Evolutionary conservation across 2,329 filamentous ascomycete genomes (phyloP).

Genomic region (Fusarium sp.): DNA sequence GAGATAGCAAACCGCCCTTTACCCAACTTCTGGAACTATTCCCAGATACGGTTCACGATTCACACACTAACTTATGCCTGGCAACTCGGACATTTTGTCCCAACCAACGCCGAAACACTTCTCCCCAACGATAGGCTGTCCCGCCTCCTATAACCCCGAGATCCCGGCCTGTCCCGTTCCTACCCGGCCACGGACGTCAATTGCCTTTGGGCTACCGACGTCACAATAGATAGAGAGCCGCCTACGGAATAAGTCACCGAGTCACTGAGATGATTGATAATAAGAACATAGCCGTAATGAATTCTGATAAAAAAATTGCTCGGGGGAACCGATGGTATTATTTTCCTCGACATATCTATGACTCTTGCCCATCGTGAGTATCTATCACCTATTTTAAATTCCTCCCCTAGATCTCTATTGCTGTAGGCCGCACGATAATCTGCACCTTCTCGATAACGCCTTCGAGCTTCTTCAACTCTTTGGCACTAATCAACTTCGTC

Average conservation of each 20-base stretch:
- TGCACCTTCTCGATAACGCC: constrained; percentile 52
- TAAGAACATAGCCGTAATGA: background rate
- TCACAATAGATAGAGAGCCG: constrained; percentile 32
- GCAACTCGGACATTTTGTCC: constrained; percentile 31
- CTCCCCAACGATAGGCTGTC: constrained; percentile 29
- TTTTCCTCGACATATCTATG: background rate
- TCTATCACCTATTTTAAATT: background rate
- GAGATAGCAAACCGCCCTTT: background rate
- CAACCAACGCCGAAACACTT: constrained; percentile 35
- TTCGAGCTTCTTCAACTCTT: constrained; percentile 60
- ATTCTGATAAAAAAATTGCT: background rate
- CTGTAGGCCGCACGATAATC: constrained; percentile 43
- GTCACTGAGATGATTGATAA: constrained; percentile 13
- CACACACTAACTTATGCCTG: constrained; percentile 26
- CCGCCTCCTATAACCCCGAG: constrained; percentile 12
- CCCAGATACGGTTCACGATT: constrained; percentile 16
- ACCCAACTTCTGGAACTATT: constrained; percentile 18
- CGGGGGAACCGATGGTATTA: background rate
- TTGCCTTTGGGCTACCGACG: constrained; percentile 34
- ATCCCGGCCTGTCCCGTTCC: constrained; percentile 41
- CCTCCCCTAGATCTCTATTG: constrained; percentile 24
- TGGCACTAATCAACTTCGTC: constrained; percentile 65
- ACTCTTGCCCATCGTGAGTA: background rate
- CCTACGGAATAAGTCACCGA: constrained; percentile 13
- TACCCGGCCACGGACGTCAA: constrained; percentile 40